phyloP scores from a whole-genome alignment of 345 rosid genomes.

The Populus euphratica region DNA sequence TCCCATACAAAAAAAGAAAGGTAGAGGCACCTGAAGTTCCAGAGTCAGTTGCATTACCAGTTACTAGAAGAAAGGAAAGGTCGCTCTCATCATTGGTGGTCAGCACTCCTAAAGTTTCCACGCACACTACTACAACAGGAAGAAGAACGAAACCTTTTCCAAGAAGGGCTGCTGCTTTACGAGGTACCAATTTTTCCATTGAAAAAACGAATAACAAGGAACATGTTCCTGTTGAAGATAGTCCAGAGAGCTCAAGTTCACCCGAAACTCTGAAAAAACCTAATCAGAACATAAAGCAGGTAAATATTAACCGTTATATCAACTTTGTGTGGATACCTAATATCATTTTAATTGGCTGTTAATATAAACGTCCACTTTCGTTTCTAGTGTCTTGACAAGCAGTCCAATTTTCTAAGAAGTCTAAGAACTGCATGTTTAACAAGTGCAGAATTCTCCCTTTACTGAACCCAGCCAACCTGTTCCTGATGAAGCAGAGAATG shows the following conservation, averaged over 20 bases:
- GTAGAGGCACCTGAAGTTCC: slow-evolving; percentile 24
- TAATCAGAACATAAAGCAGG: slow-evolving; percentile 16
- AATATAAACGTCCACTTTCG: neutral
- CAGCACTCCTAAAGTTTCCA: slow-evolving; percentile 25
- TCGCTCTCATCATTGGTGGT: slow-evolving; percentile 33
- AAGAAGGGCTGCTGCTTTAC: slow-evolving; percentile 21
- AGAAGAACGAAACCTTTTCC: slow-evolving; percentile 25
- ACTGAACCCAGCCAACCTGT: slow-evolving; percentile 16
- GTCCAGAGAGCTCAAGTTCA: slow-evolving; percentile 18
- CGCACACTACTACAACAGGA: slow-evolving; percentile 20
- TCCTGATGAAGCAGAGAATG: slow-evolving; percentile 13
- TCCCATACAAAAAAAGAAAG: slow-evolving; percentile 32
- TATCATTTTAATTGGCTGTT: neutral
- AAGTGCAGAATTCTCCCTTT: slow-evolving; percentile 24
- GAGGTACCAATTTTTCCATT: slow-evolving; percentile 17
- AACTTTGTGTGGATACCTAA: neutral
- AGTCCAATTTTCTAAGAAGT: neutral
- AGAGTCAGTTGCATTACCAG: slow-evolving; percentile 15
- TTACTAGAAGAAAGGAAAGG: slow-evolving; percentile 26
- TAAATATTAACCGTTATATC: slow-evolving; percentile 10
- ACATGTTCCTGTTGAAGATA: slow-evolving; percentile 29
- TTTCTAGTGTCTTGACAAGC: slow-evolving; percentile 1
- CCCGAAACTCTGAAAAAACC: slow-evolving; percentile 14
- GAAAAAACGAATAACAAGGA: slow-evolving; percentile 52
- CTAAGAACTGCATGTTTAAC: neutral